Conservation (phyloP, 192 early-diverging fungal genomes). For the Backusella luteola region DNA sequence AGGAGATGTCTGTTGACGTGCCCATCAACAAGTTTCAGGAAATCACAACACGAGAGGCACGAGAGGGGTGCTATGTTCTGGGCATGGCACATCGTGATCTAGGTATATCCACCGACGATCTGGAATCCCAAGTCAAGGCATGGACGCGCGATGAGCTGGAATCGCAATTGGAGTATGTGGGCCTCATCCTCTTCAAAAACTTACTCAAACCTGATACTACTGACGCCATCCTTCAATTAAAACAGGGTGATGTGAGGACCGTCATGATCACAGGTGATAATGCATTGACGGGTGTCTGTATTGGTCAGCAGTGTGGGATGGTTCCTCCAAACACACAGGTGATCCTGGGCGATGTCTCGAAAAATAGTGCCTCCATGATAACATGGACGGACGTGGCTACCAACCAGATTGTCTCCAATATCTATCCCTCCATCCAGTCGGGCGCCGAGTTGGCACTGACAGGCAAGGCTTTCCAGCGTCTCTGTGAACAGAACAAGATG, state of each 20-base stretch:
- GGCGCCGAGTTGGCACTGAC: slow-evolving; percentile 51
- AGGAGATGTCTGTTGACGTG: slow-evolving; percentile 27
- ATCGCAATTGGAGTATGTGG: slow-evolving; percentile 37
- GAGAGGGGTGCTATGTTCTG: slow-evolving; percentile 60
- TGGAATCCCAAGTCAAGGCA: slow-evolving; percentile 23
- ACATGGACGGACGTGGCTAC: slow-evolving; percentile 45
- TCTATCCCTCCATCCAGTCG: not conserved
- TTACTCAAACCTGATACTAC: slow-evolving; percentile 55
- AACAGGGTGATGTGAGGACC: slow-evolving; percentile 49
- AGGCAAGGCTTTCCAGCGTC: slow-evolving; percentile 47
- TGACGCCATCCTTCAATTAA: slow-evolving; percentile 47
- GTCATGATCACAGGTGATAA: slow-evolving; percentile 74
- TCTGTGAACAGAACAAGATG: slow-evolving; percentile 34
- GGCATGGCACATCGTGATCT: slow-evolving; percentile 45
- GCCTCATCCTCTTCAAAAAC: slow-evolving; percentile 61
- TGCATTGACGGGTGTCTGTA: slow-evolving; percentile 51
- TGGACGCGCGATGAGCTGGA: slow-evolving; percentile 46
- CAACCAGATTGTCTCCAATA: slow-evolving; percentile 11
- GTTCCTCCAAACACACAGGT: slow-evolving; percentile 38
- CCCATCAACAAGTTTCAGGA: slow-evolving; percentile 43
- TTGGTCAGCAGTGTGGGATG: slow-evolving; percentile 50
- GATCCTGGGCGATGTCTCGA: slow-evolving; percentile 27
- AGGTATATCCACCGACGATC: not conserved
- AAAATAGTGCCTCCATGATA: slow-evolving; percentile 5
- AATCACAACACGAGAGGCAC: slow-evolving; percentile 39